Evolutionary conservation across 176 grass and related monocot genomes (phyloP).

Genomic region (Thalia dealbata): DNA sequence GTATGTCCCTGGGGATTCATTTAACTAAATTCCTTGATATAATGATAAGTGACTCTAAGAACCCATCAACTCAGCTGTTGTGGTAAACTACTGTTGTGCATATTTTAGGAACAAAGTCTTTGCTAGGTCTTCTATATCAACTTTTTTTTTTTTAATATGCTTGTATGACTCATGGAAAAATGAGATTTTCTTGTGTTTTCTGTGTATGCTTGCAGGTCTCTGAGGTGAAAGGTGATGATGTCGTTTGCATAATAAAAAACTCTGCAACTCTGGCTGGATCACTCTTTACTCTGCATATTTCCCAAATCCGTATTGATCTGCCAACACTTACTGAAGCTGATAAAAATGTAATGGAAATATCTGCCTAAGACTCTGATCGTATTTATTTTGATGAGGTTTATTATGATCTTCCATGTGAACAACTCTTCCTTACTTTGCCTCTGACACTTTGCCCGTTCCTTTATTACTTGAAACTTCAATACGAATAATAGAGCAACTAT

Average conservation of each 20-base stretch:
- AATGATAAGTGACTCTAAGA: not conserved
- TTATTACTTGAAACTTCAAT: not conserved
- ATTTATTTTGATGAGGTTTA: not conserved
- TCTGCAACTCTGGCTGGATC: conserved; percentile 76
- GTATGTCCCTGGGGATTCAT: conserved; percentile 7
- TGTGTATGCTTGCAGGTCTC: conserved; percentile 40
- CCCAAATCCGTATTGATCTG: conserved; percentile 79
- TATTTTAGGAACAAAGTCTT: not conserved
- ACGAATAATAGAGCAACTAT: not conserved
- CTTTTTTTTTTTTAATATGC: not conserved
- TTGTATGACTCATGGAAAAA: not conserved
- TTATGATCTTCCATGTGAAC: not conserved
- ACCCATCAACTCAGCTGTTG: not conserved
- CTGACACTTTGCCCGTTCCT: not conserved
- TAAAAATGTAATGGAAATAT: conserved; percentile 1
- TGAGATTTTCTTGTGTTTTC: not conserved
- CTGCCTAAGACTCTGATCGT: not conserved
- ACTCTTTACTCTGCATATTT: conserved; percentile 80
- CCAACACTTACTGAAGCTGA: conserved; percentile 80
- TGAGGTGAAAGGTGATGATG: conserved; percentile 74
- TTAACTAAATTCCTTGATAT: not conserved
- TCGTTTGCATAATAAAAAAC: conserved; percentile 85
- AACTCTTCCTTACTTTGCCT: no score
- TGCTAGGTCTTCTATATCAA: not conserved
- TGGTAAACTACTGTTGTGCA: not conserved